phyloP scores from a whole-genome alignment of 2,329 filamentous ascomycete species.

The Paracoccidioides brasiliensis region DNA sequence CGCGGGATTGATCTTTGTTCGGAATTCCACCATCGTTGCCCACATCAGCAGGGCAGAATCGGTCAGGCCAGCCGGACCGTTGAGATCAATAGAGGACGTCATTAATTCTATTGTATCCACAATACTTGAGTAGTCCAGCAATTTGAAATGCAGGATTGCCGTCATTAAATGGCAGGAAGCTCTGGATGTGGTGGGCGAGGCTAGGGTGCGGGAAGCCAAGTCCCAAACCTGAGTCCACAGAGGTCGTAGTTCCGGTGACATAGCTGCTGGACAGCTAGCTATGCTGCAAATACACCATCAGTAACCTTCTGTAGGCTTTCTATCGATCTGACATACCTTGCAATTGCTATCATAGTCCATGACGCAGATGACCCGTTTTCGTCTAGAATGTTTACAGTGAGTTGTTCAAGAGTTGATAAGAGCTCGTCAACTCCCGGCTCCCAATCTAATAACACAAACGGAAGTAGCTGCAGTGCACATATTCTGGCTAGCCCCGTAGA shows the following conservation, averaged over 20 bases:
- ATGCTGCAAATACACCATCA: conserved; percentile 17
- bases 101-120: conserved; percentile 60
- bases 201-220: conserved; percentile 55
- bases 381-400: conserved; percentile 50
- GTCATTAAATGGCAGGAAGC: conserved; percentile 63
- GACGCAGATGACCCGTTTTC: conserved; percentile 55
- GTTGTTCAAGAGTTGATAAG: conserved; percentile 42
- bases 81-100: conserved; percentile 63
- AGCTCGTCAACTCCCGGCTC: conserved; percentile 41
- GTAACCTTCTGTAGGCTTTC: conserved; percentile 5
- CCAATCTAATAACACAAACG: conserved; percentile 37
- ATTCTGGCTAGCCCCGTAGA: conserved; percentile 29
- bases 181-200: conserved; percentile 57
- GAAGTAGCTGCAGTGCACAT: conserved; percentile 42
- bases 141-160: conserved; percentile 48
- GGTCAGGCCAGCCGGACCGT: conserved; percentile 63
- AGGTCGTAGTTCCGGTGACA: conserved; percentile 28
- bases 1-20: conserved; percentile 54
- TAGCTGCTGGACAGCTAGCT: conserved; percentile 22
- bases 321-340: conserved; percentile 46
- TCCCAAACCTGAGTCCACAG: conserved; percentile 68
- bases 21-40: conserved; percentile 52
- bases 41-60: conserved; percentile 69
- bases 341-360: conserved; percentile 75
- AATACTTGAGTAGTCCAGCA: conserved; percentile 56